Conservation (phyloP, 108 stramenopile genomes). For the Cyclotella cryptica region DNA sequence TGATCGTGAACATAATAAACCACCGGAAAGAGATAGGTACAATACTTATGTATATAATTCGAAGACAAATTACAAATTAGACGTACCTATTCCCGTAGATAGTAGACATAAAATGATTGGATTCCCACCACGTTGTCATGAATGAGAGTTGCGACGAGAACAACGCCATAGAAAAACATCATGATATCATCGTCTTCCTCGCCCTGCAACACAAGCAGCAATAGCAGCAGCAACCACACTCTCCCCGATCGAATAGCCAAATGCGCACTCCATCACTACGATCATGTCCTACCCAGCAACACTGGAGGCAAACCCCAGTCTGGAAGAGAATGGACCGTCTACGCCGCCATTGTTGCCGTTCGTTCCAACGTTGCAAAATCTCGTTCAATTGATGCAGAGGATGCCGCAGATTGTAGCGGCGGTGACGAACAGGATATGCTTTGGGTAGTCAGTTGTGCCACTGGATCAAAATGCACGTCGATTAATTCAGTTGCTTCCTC, state of each 20-base stretch:
- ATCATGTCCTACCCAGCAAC: slow-evolving; percentile 52
- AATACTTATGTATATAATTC: too few relatives aligned
- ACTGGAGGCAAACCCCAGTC: slow-evolving; percentile 78
- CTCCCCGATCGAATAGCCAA: slow-evolving; percentile 37
- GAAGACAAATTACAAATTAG: too few relatives aligned
- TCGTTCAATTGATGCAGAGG: background rate
- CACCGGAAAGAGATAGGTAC: too few relatives aligned
- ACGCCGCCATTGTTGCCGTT: slow-evolving; percentile 82
- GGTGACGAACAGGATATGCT: slow-evolving; percentile 14
- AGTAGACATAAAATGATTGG: too few relatives aligned
- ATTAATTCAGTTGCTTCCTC: slow-evolving; percentile 32
- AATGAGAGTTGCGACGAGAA: too few relatives aligned
- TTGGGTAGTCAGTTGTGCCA: slow-evolving; percentile 75
- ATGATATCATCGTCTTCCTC: too few relatives aligned
- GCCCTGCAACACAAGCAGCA: too few relatives aligned
- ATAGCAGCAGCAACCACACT: background rate
- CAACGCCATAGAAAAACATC: too few relatives aligned
- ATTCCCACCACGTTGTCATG: too few relatives aligned
- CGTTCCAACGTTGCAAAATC: too few relatives aligned
- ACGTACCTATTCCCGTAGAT: too few relatives aligned
- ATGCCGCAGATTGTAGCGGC: background rate
- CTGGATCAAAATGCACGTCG: slow-evolving; percentile 89
- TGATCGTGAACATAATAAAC: too few relatives aligned
- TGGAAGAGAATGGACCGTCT: slow-evolving; percentile 85
- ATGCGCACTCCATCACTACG: slow-evolving; percentile 74